Conservation (phyloP, 2,329 filamentous ascomycete genomes). For the Trichoderma sp. region DNA sequence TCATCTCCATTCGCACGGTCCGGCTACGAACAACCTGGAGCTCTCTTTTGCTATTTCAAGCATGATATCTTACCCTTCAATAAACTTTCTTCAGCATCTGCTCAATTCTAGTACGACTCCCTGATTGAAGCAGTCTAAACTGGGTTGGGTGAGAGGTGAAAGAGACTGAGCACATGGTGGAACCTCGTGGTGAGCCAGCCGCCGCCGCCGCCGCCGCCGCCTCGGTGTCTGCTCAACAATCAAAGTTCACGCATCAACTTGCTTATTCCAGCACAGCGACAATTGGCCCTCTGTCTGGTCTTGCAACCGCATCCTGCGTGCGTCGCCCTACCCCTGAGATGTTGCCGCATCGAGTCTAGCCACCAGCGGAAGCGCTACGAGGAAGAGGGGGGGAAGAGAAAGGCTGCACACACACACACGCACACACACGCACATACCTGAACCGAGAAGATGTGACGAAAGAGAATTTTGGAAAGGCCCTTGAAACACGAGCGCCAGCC, state of each 20-base stretch:
- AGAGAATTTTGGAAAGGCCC: neutral
- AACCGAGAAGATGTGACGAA: neutral
- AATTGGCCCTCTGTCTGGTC: too few relatives aligned
- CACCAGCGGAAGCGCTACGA: slow-evolving; percentile 16
- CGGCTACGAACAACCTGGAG: neutral
- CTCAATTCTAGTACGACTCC: too few relatives aligned
- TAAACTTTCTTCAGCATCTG: too few relatives aligned
- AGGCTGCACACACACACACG: neutral
- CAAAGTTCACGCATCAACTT: too few relatives aligned
- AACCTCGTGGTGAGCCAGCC: neutral
- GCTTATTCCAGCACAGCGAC: too few relatives aligned
- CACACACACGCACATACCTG: too few relatives aligned
- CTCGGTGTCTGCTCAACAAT: neutral
- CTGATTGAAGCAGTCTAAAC: too few relatives aligned
- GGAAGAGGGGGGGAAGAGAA: neutral
- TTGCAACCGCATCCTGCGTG: slow-evolving; percentile 8
- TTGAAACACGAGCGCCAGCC: slow-evolving; percentile 16
- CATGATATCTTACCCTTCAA: too few relatives aligned
- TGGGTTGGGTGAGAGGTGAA: too few relatives aligned
- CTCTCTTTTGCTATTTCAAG: neutral
- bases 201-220: neutral
- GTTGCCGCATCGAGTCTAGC: slow-evolving; percentile 25
- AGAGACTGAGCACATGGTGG: too few relatives aligned
- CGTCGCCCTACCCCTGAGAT: slow-evolving; percentile 23
- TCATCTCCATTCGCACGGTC: neutral